These are phyloP conservation scores for Microsporum audouinii DNA, from an alignment of 2,329 filamentous ascomycete species.

Conservation along the genomic window DNA sequence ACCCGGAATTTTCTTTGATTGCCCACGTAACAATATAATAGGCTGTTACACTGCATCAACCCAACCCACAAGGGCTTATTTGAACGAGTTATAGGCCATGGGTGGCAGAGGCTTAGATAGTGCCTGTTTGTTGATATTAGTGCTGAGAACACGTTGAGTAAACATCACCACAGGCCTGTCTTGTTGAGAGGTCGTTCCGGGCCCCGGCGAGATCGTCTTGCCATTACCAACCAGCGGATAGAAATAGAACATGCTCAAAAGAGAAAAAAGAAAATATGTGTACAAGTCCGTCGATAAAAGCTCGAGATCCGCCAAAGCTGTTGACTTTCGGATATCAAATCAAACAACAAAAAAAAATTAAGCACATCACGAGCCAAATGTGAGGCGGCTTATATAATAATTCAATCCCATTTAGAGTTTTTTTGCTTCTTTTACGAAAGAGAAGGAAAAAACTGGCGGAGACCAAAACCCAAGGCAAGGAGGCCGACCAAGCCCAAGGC, in stretches of 20 bases:
- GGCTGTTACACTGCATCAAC: not conserved
- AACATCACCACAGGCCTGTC: not conserved
- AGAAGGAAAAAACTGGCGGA: not conserved
- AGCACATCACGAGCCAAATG: slow-evolving; percentile 2
- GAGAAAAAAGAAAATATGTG: not conserved
- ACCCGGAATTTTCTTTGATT: not conserved
- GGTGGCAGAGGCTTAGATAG: not conserved
- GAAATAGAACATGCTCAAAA: not conserved
- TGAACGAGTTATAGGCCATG: not conserved
- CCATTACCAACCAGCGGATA: not conserved
- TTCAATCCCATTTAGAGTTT: not conserved
- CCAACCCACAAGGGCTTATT: not conserved
- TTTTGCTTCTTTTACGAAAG: not conserved
- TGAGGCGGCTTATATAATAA: not conserved
- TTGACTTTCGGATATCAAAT: slow-evolving; percentile 1
- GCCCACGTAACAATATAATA: slow-evolving; percentile 1
- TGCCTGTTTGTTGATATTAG: not conserved
- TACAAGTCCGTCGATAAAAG: not conserved
- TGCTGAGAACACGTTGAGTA: not conserved
- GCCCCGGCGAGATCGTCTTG: not conserved
- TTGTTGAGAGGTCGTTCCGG: not conserved
- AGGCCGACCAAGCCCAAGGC: not conserved
- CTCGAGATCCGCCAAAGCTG: not conserved
- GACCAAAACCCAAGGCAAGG: not conserved
- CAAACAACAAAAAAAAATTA: not conserved